Evolutionary conservation across 306 rosid genomes (phyloP).

Genomic region (barrel medic (Medicago truncatula)): DNA sequence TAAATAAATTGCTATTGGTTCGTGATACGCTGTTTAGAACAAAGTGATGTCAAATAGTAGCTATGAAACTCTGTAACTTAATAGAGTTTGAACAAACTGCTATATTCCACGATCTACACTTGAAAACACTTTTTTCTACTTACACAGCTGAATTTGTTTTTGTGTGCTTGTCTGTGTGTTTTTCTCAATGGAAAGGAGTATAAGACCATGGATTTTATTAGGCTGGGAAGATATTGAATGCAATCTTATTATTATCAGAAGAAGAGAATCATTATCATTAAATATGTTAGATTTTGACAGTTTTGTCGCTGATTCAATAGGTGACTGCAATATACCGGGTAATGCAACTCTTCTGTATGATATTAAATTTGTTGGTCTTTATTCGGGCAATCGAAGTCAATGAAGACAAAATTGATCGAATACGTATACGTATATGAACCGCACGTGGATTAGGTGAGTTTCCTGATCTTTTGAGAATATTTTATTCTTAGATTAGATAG

Average conservation of each 20-base stretch:
- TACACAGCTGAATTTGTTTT: not conserved
- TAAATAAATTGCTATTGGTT: not conserved
- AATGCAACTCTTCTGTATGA: conserved; percentile 92
- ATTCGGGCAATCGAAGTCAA: conserved; percentile 80
- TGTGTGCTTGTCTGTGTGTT: not conserved
- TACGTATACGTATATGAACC: conserved; percentile 32
- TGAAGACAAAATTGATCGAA: conserved; percentile 38
- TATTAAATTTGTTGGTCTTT: conserved; percentile 70
- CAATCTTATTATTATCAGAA: not conserved
- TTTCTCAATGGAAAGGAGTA: not conserved
- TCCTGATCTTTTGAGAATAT: conserved; percentile 29
- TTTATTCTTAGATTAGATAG: conserved; percentile 35
- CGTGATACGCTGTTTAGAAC: not conserved
- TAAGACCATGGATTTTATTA: not conserved
- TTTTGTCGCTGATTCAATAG: conserved; percentile 50
- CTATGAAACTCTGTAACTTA: not conserved
- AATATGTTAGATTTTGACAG: conserved; percentile 42
- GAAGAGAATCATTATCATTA: conserved; percentile 5
- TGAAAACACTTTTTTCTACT: not conserved
- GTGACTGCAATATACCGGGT: conserved; percentile 95
- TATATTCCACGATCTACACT: not conserved
- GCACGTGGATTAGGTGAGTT: conserved; percentile 52
- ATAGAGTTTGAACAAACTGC: not conserved
- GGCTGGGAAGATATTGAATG: conserved; percentile 19
- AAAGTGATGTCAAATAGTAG: not conserved